Base-by-base conservation (phyloP, 2,329 filamentous ascomycete genomes). In the Pseudohalonectria lignicola region DNA sequence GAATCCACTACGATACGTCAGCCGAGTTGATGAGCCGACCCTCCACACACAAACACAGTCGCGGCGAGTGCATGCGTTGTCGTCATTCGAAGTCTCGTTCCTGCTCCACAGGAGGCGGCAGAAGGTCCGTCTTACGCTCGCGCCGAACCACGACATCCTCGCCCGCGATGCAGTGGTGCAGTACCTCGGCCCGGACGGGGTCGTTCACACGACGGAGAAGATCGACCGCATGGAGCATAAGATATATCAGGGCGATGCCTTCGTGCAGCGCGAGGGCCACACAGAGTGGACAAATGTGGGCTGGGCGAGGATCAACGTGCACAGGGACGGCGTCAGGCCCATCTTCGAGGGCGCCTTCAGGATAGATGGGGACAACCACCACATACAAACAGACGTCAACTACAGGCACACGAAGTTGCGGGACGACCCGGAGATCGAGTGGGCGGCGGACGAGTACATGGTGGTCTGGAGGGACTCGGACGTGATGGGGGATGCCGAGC, bases 401-500 rank as follows among this genome's bases (percentile, higher is more conserved):
- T 98, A 92, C 53, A 69, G 75, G 53, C 69, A 75, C 46, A 87
- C 85, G 33, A 81, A 75, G 52, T 76, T 86, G 43, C 56, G 63
- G 17, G 63, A 79, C 32, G 92, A 98, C 55, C 85, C 87, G 2
- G 64, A 71, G 19, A 56, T 85, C 7, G 62, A 71, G 12, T 59
- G 64, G 33, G 67, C 64, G 16, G 51, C 53, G 4, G 72, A 79
- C 23, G 84, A 94, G 43, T 82, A 76, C 53, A 92, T 98, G 88
- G 70, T 95, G 26, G 72, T 95, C 1, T 96, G 86, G 71, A 76
- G 88, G 46, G 88, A 96, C 54, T 94, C 87, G 20, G 92, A 98
- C 56, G 76, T 95, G 52, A 56, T 64, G 23, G 50, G 56, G 15
- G 49, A 54, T 41, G 53, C 31, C 6, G 37, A 39, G 35, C 12